A percentile compares a stretch with the other conserved stretches of the same genome.
phyloP scores from a whole-genome alignment of 2,329 filamentous ascomycete genomes.

The Zasmidium cellare region DNA sequence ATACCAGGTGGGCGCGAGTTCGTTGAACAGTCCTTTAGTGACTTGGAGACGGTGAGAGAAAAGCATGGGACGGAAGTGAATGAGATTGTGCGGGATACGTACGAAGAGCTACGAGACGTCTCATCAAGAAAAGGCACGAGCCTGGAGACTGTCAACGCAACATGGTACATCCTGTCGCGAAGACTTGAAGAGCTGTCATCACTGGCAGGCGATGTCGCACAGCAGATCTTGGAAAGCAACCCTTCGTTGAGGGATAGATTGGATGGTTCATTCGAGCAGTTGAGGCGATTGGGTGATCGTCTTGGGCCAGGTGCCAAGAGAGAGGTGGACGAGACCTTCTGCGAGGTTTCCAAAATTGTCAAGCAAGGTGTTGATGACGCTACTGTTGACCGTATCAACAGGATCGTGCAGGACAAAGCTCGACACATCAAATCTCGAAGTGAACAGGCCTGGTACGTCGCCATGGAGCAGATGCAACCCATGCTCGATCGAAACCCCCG shows the following conservation, averaged over 20 bases:
- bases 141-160: slow-evolving; percentile 61
- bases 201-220: slow-evolving; percentile 61
- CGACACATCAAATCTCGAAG: slow-evolving; percentile 65
- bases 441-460: slow-evolving; percentile 70
- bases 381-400: slow-evolving; percentile 55
- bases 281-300: slow-evolving; percentile 67
- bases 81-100: slow-evolving; percentile 65
- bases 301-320: slow-evolving; percentile 76
- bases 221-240: slow-evolving; percentile 70
- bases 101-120: slow-evolving; percentile 64
- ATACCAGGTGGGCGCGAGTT: slow-evolving; percentile 69
- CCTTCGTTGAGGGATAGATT: slow-evolving; percentile 71
- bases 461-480: slow-evolving; percentile 65
- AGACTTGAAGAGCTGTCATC: slow-evolving; percentile 60
- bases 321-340: slow-evolving; percentile 70
- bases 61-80: slow-evolving; percentile 71
- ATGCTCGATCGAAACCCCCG: slow-evolving; percentile 73
- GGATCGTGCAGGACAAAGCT: slow-evolving; percentile 68
- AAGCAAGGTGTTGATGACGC: slow-evolving; percentile 60
- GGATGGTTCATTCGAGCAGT: slow-evolving; percentile 64
- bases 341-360: slow-evolving; percentile 64
- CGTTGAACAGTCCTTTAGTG: slow-evolving; percentile 68
- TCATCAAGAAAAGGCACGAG: slow-evolving; percentile 59
- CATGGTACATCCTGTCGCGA: slow-evolving; percentile 63
- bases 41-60: slow-evolving; percentile 65